These are phyloP conservation scores for Ganoderma resinaceum DNA, from an alignment of 1,284 basidiomycete species.

Conservation along the genomic window DNA sequence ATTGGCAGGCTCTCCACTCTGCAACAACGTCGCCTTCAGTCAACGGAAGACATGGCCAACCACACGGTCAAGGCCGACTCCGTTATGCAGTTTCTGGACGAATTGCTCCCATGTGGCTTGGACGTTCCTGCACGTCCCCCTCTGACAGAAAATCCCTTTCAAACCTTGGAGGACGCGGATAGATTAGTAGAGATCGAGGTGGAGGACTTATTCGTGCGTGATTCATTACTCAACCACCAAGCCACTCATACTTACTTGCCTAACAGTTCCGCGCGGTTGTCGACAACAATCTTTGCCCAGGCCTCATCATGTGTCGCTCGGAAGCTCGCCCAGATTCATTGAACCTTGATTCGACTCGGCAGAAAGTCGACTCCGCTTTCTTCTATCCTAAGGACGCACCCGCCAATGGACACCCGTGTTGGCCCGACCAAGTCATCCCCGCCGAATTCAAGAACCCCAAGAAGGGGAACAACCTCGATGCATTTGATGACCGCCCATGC, in stretches of 20 bases:
- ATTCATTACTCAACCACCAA: background rate
- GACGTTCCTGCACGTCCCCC: background rate
- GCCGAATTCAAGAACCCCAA: slow-evolving; percentile 7
- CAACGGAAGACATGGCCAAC: background rate
- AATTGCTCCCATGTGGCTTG: background rate
- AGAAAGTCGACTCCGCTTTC: slow-evolving; percentile 6
- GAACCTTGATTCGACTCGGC: background rate
- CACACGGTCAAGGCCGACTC: background rate
- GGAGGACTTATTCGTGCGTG: background rate
- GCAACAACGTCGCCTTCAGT: background rate
- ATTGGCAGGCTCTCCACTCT: background rate
- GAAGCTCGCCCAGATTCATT: background rate
- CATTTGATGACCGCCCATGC: too few relatives aligned
- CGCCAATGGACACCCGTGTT: background rate
- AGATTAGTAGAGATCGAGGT: background rate
- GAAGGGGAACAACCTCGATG: background rate
- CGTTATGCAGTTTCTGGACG: background rate
- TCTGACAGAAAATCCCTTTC: slow-evolving; percentile 1
- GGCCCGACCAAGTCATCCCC: background rate
- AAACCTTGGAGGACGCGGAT: background rate
- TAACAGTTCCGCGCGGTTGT: background rate
- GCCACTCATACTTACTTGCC: background rate
- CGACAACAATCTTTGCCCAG: background rate
- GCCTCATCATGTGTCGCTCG: background rate
- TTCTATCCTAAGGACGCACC: background rate